Evolutionary conservation across 768 basidiomycete genomes (phyloP), one percentile per base, ranked within the genome.

Genomic region (Lepiota brunneoincarnata): DNA sequence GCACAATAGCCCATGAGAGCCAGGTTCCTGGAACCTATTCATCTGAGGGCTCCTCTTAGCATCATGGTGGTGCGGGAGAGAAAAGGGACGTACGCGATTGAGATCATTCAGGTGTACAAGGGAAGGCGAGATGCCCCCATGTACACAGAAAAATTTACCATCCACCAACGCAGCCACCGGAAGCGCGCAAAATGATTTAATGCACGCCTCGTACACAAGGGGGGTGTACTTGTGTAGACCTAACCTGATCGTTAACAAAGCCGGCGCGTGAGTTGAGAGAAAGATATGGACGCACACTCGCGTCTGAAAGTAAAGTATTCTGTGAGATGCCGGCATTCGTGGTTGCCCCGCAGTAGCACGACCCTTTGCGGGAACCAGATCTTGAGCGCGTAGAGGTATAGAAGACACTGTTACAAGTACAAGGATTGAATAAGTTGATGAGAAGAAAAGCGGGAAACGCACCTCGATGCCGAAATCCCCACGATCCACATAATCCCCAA

Each of bases 261-360:
- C 17, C 10, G 31, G 2, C 11, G 18, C 6, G 11, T 7, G 7
- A 17, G 12, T 3, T 28, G 35, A 9, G 15, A 23, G 24, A 38
- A 39, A 49, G 31, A n/a, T n/a, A n/a, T n/a, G n/a, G 42, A 70
- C 86, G 71, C 62, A 95, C 89, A 89, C 87, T 98, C 96, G 58
- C 92, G 87, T 74, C 93, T 95, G 77, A 98, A 98, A 7, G 96
- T 98, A 66, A 98, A 98, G 69, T 95, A 97, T 71, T 95, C 93
- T 2, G 96, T 98, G 43, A 98, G 76, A 73, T 98, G 95, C 35
- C 88, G 83, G 67, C 96, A 98, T 76, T 98, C 96, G 72, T 98
- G 96, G 67, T 98, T 98, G 7, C 96, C 96, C 44, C 96, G 86
- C 34, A 98, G 78, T 28, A 98, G 78, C 55, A 84, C 82, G 41